phyloP scores from a whole-genome alignment of 306 rosid species.

The Vigna angularis region DNA sequence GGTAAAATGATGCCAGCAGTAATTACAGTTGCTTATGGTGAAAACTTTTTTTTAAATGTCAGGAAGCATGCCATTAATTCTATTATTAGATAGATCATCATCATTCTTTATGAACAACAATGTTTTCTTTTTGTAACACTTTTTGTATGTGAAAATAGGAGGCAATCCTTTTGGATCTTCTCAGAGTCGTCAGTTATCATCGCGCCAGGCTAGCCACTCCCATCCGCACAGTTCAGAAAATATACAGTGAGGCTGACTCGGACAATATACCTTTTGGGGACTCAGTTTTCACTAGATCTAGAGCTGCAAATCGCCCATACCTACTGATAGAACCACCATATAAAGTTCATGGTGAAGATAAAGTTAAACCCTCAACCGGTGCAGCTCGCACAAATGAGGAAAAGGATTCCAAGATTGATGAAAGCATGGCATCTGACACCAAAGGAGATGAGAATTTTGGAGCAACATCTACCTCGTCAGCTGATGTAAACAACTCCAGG shows the following conservation, averaged over 20 bases:
- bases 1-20: constrained; percentile 57
- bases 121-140: constrained; percentile 24
- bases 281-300: constrained; percentile 63
- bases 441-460: constrained; percentile 57
- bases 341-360: constrained; percentile 82
- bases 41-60: not conserved
- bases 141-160: constrained; percentile 68
- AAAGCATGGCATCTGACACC: constrained; percentile 49
- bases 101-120: not conserved
- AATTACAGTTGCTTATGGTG: constrained; percentile 21
- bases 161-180: constrained; percentile 93
- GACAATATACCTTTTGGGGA: constrained; percentile 84
- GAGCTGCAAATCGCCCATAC: constrained; percentile 65
- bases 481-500: constrained; percentile 43
- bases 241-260: constrained; percentile 71
- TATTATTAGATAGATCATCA: constrained; percentile 11
- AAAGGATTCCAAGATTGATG: constrained; percentile 66
- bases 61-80: constrained; percentile 5
- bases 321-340: constrained; percentile 82
- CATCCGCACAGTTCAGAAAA: constrained; percentile 94
- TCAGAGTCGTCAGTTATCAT: constrained; percentile 93
- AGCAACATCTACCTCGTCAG: constrained; percentile 48
- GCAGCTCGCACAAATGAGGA: constrained; percentile 63
- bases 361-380: constrained; percentile 65
- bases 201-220: constrained; percentile 96